Evolutionary conservation across 2,329 filamentous ascomycete species (phyloP), one percentile per base, ranked within the genome.

Genomic region (Phaeosphaeria sp.): DNA sequence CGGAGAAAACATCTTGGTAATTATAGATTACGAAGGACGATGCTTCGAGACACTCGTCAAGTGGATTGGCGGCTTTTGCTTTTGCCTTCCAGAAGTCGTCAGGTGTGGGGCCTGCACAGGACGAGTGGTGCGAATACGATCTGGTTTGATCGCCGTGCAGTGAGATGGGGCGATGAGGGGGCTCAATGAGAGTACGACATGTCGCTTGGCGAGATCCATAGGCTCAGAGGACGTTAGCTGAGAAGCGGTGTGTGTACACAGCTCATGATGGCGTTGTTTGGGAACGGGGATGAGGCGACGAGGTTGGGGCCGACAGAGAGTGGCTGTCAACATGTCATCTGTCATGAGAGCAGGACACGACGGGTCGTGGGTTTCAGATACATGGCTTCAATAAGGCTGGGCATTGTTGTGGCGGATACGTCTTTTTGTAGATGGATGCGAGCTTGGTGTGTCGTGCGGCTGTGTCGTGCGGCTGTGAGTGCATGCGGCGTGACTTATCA

Each of bases 191-290:
- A 46, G 36, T 41, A 58, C 56, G 27, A 46, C 39, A 48, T 20
- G 36, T 49, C 36, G 30, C 47, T 55, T 59, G 55, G 46, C 58
- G 54, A 48, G 13, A 36, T 56, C 21, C 3, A 42, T 50, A 55
- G 30, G 52, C 43, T 52, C 25, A 47, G 23, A 30, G 27, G 44
- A 33, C 13, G 23, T 22, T 43, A 46, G n/a, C 13, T 10, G 52
- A 59, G 59, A 59, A 58, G 66, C 64, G 62, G 58, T 67, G 61
- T 65, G 58, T 50, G 50, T 56, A 47, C 6, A 27, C 54, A 58
- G 27, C 41, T 33, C 25, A 52, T 15, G 18, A 30, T 42, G 53
- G 52, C 27, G 49, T 54, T 56, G 48, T 56, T 22, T 33, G 9
- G 20, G 22, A 21, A 22, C 3, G 25, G 30, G 43, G 54, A 27